Evolutionary conservation across 106 monocot species (phyloP), one percentile per base, ranked within the genome.

Genomic region (Dendrobium officinale): DNA sequence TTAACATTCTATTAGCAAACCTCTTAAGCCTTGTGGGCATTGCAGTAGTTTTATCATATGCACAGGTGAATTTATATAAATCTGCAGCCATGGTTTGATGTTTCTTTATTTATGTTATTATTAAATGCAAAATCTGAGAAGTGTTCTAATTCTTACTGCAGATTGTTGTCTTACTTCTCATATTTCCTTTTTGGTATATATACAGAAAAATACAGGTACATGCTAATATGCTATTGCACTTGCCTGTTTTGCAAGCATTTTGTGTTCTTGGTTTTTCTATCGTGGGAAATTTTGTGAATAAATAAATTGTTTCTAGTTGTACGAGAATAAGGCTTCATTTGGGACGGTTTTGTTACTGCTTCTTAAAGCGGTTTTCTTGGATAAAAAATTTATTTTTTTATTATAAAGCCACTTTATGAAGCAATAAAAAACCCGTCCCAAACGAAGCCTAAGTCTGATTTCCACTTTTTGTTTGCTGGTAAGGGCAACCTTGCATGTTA

Each of bases 1-100:
- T 99, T 72, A 99, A 99, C 82, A 99, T 99, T 83, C 89, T 99
- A 20, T 77, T 95, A 77, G 92, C 92, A n/a, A 92, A 95, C 64
- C 88, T 99, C 77, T 87, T 93, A 79, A 86, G 92, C 64, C 84
- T 99, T 24, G n/a, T 99, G 49, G 98, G 98, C 29, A 91, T 89
- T 82, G 89, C 79, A 6, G 64, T 89, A 77, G 93, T 99, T 81
- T 78, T 99, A 59, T 91, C 82, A 24, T 99, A 92, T 83, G 81
- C 89, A 75, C 95, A 99, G 89, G 98, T 99, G 80, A 89, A 83
- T 9, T 56, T 5, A 44, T 19, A 6, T 26, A 37, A 70, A 37
- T 70, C 33, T 70, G 70, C 49, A 76, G 24, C 27, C 0, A 49
- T 48, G 48, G 47, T 42, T 80, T 51, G 64, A 41, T 68, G 44